Percentiles rank a stretch among this genome's conserved stretches.
These are phyloP conservation scores for Naganishia onofrii DNA, from an alignment of 768 basidiomycete species.

Conservation along the genomic window DNA sequence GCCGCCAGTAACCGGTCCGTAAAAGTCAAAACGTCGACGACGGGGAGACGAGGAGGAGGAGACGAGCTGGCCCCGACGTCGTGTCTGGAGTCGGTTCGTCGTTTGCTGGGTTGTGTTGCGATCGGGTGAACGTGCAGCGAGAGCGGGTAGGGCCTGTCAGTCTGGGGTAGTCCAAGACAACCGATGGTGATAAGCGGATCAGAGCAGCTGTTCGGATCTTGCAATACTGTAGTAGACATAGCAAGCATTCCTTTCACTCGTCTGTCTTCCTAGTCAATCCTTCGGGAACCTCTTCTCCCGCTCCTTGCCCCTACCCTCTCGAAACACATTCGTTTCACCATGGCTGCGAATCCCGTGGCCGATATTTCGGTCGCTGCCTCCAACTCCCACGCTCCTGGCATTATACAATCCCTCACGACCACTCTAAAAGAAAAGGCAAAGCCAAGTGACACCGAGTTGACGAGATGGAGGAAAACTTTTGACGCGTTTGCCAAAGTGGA, in stretches of 20 bases:
- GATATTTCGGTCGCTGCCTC: background rate
- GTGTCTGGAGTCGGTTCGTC: too few relatives aligned
- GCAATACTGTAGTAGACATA: background rate
- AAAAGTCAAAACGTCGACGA: too few relatives aligned
- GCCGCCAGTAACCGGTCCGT: background rate
- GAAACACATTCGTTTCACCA: constrained; percentile 1
- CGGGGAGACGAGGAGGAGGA: too few relatives aligned
- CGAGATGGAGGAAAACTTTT: constrained; percentile 83
- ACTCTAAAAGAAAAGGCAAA: constrained; percentile 34
- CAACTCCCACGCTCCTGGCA: background rate
- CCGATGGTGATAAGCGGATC: constrained; percentile 1
- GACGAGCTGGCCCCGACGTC: too few relatives aligned
- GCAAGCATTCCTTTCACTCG: background rate
- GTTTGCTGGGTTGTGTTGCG: background rate
- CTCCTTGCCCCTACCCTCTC: background rate
- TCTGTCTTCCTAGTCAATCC: background rate
- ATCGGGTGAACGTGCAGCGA: background rate
- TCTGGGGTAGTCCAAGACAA: constrained; percentile 6
- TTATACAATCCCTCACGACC: constrained; percentile 6
- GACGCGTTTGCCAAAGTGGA: constrained; percentile 74
- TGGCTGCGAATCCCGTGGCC: constrained; percentile 13
- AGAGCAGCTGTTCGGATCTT: background rate
- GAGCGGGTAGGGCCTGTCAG: background rate
- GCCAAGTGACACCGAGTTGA: constrained; percentile 69
- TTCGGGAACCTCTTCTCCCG: background rate